Conservation (phyloP, 805 yeast species). For the Pichia nanzhaoensis region DNA sequence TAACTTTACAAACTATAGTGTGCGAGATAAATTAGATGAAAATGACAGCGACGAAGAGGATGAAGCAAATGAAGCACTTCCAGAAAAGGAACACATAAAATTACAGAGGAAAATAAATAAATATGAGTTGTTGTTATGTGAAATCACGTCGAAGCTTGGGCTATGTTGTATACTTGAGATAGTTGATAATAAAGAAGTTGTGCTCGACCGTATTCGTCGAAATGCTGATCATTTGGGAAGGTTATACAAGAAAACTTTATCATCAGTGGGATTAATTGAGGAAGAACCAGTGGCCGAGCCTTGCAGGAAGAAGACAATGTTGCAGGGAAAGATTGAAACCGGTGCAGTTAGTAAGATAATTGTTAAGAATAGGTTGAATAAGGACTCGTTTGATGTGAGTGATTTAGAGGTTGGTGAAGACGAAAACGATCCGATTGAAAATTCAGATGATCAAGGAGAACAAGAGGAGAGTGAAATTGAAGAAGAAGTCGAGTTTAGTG, state of each 20-base stretch:
- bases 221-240: conserved; percentile 22
- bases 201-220: conserved; percentile 18
- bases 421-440: conserved; percentile 12
- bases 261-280: conserved; percentile 5
- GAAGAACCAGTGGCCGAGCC: neutral
- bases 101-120: conserved; percentile 11
- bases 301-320: neutral
- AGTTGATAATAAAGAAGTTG: conserved; percentile 7
- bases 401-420: conserved; percentile 8
- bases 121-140: conserved; percentile 16
- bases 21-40: neutral
- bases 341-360: neutral
- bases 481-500: conserved; percentile 9
- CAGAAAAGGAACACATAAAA: neutral
- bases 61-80: conserved; percentile 7
- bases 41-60: conserved; percentile 5
- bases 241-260: conserved; percentile 12
- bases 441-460: conserved; percentile 9
- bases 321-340: neutral
- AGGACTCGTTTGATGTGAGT: neutral
- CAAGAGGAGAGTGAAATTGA: neutral
- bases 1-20: conserved; percentile 18
- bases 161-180: conserved; percentile 10
- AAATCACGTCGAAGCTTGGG: conserved; percentile 20
- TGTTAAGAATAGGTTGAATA: neutral